Evolutionary conservation across 495 filamentous ascomycete species (phyloP), one percentile per base, ranked within the genome.

Genomic region (Cudoniella acicularis): DNA sequence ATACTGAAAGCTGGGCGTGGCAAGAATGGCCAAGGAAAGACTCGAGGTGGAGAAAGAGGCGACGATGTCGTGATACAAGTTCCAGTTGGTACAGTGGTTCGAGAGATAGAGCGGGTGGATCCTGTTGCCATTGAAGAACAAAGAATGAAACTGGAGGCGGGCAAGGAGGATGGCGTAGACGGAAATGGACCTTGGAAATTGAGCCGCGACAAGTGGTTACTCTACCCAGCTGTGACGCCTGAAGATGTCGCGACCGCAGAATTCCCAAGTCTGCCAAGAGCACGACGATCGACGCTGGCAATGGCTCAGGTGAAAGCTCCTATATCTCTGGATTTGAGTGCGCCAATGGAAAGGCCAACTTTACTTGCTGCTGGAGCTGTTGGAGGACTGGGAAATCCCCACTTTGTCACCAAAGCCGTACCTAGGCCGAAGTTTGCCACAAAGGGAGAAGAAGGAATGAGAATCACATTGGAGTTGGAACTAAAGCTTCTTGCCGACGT

Each of bases 401-500:
- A 97, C 66, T 98, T 96, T 65, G 80, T 87, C 8, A 86, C 88
- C 0, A 86, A 82, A 46, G 74, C 82, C 8, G 81, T 80, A 20
- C 79, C 82, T 1, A 78, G 85, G 49, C 95, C 94, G 0, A 87
- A 90, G 62, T 94, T 92, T 69, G 95, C 93, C 8, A 96, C 91
- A 1, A 87, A 85, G 62, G 94, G 94, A 17, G 90, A 94, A 63
- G 75, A 77, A 30, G 90, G 90, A 47, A 83, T 90, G 69, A 84
- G 80, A 22, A 73, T 98, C 57, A 83, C 86, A 26, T 73, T 98
- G 11, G 89, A 96, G 63, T 83, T 98, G 52, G 94, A 98, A 69
- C 80, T 98, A 56, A 98, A 97, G 74, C 78, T 98, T 2, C 83
- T 98, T 10, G 94, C 94, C 13, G 94, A 98, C 72, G 87, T 98